Base-by-base conservation (phyloP, 2,329 filamentous ascomycete genomes). In the Colletotrichum agaves region DNA sequence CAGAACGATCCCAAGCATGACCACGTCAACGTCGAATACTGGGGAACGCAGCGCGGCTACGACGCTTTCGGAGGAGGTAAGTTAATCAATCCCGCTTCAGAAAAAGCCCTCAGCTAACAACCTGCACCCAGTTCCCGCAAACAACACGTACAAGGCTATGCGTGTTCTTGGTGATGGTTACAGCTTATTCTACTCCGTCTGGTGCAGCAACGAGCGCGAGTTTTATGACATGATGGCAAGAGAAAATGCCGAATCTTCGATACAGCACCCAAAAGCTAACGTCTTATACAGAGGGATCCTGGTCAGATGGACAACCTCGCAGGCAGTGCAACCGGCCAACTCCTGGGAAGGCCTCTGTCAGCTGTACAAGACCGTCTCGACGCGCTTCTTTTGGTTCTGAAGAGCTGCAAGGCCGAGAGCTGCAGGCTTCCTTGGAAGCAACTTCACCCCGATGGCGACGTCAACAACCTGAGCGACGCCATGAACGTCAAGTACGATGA, bases 161-260 rank as follows among this genome's bases (percentile, higher is more conserved):
- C 82, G 88, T n/a, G 76, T 90, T 5, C 79, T 88, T 4, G 78
- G 83, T 0, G 74, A 82, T 2, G 76, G 78, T 4, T 91, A 91
- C 72, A 87, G 85, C 72, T 74, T 91, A 5, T 87, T 88, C 69
- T 92, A 92, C 72, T 84, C 88, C 0, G 87, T 91, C 0, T 92
- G 90, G 89, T 92, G 90, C 73, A 90, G 79, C 13, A 88, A 88
- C 58, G 89, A 91, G 72, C 85, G 87, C 62, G 89, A 92, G 74
- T 82, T 91, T 2, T 92, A 91, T 73, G 84, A 91, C 69, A 72
- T 90, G 43, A 84, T 80, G 72, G 87, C 85, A 73, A 52, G 77
- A 72, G 23, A n/a, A 4, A 15, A 43, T 5, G 27, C 10, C 15
- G 3, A 11, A 43, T 35, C 17, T 53, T 12, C 15, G 11, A 37